A percentile compares a stretch with the other conserved stretches of the same genome.
phyloP scores from a whole-genome alignment of 2,329 filamentous ascomycete species.

The Plenodomus biglobosus region DNA sequence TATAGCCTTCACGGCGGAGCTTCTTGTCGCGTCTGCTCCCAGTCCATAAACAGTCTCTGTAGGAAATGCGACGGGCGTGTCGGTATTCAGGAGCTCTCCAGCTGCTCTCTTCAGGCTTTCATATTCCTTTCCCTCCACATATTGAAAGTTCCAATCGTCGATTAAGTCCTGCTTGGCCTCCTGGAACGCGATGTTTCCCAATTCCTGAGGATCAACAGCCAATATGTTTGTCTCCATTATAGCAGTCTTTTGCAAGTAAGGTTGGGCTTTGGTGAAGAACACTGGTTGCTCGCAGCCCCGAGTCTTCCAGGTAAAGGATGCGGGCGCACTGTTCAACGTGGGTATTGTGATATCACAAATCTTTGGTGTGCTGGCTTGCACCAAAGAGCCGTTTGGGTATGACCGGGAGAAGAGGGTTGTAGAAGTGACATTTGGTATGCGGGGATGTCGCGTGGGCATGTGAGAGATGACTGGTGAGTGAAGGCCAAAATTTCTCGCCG shows the following conservation, averaged over 20 bases:
- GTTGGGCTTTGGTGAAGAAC: not conserved
- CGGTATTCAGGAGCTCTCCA: slow-evolving; percentile 62
- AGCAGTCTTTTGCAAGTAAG: slow-evolving; percentile 2
- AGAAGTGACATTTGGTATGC: slow-evolving; percentile 40
- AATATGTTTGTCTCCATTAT: slow-evolving; percentile 45
- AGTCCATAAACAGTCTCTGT: slow-evolving; percentile 98
- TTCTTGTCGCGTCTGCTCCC: slow-evolving; percentile 91
- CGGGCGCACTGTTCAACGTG: slow-evolving; percentile 26
- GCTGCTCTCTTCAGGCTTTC: slow-evolving; percentile 66
- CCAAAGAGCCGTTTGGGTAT: slow-evolving; percentile 25
- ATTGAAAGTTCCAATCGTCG: slow-evolving; percentile 40
- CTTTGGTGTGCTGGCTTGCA: slow-evolving; percentile 27
- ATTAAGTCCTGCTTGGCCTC: slow-evolving; percentile 36
- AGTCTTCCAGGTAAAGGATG: slow-evolving; percentile 1
- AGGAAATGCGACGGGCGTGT: slow-evolving; percentile 87
- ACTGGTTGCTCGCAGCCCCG: not conserved
- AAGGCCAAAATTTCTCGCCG: slow-evolving; percentile 31
- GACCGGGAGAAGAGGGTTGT: slow-evolving; percentile 12
- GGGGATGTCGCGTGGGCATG: slow-evolving; percentile 35
- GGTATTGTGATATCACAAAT: slow-evolving; percentile 13
- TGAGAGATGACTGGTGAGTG: slow-evolving; percentile 30
- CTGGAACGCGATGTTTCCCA: slow-evolving; percentile 43
- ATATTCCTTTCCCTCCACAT: slow-evolving; percentile 48
- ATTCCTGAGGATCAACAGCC: slow-evolving; percentile 44
- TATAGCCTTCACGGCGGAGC: slow-evolving; percentile 82